phyloP scores from a whole-genome alignment of 2,329 filamentous ascomycete species.

The Amauroascus niger region DNA sequence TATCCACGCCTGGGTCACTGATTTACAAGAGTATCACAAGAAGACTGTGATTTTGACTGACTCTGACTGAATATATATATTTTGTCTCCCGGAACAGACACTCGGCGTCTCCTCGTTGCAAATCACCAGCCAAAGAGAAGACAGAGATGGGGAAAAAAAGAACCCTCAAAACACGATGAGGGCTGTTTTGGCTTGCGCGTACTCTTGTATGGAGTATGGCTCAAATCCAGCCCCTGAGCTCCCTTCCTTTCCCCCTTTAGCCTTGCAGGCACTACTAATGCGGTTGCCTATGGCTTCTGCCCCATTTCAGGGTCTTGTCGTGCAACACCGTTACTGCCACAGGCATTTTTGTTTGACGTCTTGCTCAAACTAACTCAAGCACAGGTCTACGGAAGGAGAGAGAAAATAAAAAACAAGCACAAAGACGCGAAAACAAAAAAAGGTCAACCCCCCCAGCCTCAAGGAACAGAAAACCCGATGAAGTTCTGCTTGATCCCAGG shows the following conservation, averaged over 20 bases:
- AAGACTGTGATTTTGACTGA: neutral
- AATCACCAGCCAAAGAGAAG: neutral
- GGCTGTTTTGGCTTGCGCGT: neutral
- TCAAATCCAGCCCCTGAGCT: slow-evolving; percentile 1
- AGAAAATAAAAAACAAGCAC: too few relatives aligned
- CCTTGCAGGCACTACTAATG: slow-evolving; percentile 1
- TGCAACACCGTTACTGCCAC: neutral
- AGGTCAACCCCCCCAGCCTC: too few relatives aligned
- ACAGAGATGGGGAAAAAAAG: too few relatives aligned
- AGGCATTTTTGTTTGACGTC: neutral
- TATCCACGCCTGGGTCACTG: too few relatives aligned
- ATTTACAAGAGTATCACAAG: neutral
- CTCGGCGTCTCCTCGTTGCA: neutral
- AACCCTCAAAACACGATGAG: neutral
- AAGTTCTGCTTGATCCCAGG: neutral
- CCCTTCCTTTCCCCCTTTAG: neutral
- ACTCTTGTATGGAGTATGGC: slow-evolving; percentile 5
- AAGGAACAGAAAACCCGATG: neutral
- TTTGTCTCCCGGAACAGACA: too few relatives aligned
- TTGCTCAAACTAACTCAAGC: neutral
- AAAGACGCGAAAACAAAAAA: too few relatives aligned
- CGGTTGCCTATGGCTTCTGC: neutral
- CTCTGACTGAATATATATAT: neutral
- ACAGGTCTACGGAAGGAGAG: too few relatives aligned
- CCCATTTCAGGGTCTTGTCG: neutral